Conservation (phyloP, 768 basidiomycete species). For the Trametes gibbosa region DNA sequence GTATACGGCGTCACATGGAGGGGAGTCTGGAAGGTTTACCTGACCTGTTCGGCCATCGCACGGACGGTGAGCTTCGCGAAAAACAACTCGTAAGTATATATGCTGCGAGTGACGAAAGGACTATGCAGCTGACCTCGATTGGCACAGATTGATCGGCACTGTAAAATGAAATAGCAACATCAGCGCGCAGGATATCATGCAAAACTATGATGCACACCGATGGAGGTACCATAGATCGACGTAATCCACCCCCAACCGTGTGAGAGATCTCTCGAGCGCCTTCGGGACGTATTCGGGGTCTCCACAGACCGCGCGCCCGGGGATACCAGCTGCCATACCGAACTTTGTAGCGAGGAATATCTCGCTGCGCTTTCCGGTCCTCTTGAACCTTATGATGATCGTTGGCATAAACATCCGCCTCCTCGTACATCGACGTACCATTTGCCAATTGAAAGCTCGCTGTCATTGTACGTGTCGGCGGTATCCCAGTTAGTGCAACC, state of each 20-base stretch:
- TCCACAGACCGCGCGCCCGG: slow-evolving; percentile 27
- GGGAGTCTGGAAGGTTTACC: not conserved
- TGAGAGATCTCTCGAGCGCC: slow-evolving; percentile 39
- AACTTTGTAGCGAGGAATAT: slow-evolving; percentile 67
- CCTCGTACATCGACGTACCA: slow-evolving; percentile 25
- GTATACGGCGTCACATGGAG: not conserved
- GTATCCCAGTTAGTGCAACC: slow-evolving; percentile 48
- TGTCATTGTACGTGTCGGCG: slow-evolving; percentile 38
- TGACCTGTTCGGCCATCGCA: slow-evolving; percentile 29
- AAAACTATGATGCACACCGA: slow-evolving; percentile 22
- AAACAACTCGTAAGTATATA: not conserved
- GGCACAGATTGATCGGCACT: slow-evolving; percentile 25
- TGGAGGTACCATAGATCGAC: slow-evolving; percentile 43
- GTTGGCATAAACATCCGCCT: too few species aligned
- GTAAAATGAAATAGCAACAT: slow-evolving; percentile 5
- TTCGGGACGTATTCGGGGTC: slow-evolving; percentile 41
- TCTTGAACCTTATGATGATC: slow-evolving; percentile 41
- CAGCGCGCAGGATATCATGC: slow-evolving; percentile 13
- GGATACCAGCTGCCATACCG: slow-evolving; percentile 32
- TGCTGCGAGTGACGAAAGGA: slow-evolving; percentile 24
- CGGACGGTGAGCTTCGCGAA: slow-evolving; percentile 13
- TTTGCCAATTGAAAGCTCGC: slow-evolving; percentile 42
- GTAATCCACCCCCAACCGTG: slow-evolving; percentile 33
- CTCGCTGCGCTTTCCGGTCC: slow-evolving; percentile 47
- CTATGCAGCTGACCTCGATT: slow-evolving; percentile 19